Conservation (phyloP, 805 yeast species). For the Blastobotrys muscicola region DNA sequence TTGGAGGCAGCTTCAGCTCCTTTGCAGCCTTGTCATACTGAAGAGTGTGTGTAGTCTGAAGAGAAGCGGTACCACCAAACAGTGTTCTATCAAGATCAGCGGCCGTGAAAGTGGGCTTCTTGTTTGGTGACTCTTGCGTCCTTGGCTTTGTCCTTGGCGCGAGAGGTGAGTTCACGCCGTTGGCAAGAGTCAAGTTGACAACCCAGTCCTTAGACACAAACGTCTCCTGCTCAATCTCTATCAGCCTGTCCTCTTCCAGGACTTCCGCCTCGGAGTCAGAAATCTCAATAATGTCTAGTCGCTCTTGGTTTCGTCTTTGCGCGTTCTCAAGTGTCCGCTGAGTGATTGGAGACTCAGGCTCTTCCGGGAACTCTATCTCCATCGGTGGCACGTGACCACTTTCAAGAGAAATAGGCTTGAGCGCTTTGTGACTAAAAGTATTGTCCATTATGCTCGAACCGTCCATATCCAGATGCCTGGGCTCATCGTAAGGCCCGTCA, state of each 20-base stretch:
- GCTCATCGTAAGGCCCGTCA: too few species aligned
- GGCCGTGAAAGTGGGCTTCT: slow-evolving; percentile 20
- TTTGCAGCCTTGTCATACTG: slow-evolving; percentile 9
- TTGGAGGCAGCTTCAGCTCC: slow-evolving; percentile 10
- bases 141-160: slow-evolving; percentile 6
- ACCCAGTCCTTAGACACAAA: slow-evolving; percentile 41
- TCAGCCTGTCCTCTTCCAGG: neutral
- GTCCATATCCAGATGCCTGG: too few species aligned
- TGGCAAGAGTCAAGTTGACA: slow-evolving; percentile 48
- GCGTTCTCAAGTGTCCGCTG: too few species aligned
- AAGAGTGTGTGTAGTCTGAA: slow-evolving; percentile 8
- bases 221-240: neutral
- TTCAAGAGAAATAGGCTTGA: neutral
- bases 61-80: slow-evolving; percentile 30
- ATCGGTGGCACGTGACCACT: too few species aligned
- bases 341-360: too few species aligned
- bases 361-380: too few species aligned
- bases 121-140: neutral
- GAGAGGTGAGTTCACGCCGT: slow-evolving; percentile 8
- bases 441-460: too few species aligned
- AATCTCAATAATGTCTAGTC: neutral
- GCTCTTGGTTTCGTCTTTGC: neutral
- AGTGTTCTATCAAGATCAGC: slow-evolving; percentile 39
- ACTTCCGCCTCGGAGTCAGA: too few species aligned
- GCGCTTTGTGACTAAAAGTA: too few species aligned